A percentile compares a stretch with the other conserved stretches of the same genome.
Evolutionary conservation across 2,329 filamentous ascomycete genomes (phyloP).

Genomic region (Cladorrhinum sp.): DNA sequence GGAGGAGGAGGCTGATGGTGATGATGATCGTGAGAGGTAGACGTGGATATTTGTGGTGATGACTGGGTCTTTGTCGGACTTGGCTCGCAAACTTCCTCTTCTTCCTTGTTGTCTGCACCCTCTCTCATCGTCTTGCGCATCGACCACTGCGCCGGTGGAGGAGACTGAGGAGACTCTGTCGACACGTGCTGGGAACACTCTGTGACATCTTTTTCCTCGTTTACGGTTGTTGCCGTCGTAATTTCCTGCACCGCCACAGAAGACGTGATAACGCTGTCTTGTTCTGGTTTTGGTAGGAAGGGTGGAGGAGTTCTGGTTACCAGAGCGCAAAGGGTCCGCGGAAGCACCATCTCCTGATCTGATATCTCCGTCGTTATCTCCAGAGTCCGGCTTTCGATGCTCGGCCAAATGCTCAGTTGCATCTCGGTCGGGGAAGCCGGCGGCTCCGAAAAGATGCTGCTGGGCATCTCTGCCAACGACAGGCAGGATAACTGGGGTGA

Average conservation of each 20-base stretch:
- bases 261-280: slow-evolving; percentile 34
- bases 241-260: slow-evolving; percentile 13
- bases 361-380: slow-evolving; percentile 13
- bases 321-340: background rate
- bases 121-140: slow-evolving; percentile 27
- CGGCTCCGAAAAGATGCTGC: slow-evolving; percentile 19
- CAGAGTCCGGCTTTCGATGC: slow-evolving; percentile 23
- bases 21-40: slow-evolving; percentile 26
- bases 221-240: slow-evolving; percentile 1
- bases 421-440: slow-evolving; percentile 28
- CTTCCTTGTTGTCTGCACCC: background rate
- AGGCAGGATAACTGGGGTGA: slow-evolving; percentile 17
- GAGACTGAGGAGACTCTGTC: background rate
- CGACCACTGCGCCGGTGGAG: slow-evolving; percentile 9
- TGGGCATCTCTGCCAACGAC: slow-evolving; percentile 16
- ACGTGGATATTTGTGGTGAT: slow-evolving; percentile 32
- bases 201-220: slow-evolving; percentile 9
- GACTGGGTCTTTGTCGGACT: slow-evolving; percentile 7
- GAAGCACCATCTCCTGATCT: slow-evolving; percentile 15
- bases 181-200: slow-evolving; percentile 6
- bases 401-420: slow-evolving; percentile 33
- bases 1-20: background rate
- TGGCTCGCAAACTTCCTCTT: background rate
- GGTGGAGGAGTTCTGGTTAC: background rate
- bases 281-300: slow-evolving; percentile 17